These are phyloP conservation scores for Zygoascus sp. DNA, from an alignment of 1,139 yeast species.

Conservation along the genomic window DNA sequence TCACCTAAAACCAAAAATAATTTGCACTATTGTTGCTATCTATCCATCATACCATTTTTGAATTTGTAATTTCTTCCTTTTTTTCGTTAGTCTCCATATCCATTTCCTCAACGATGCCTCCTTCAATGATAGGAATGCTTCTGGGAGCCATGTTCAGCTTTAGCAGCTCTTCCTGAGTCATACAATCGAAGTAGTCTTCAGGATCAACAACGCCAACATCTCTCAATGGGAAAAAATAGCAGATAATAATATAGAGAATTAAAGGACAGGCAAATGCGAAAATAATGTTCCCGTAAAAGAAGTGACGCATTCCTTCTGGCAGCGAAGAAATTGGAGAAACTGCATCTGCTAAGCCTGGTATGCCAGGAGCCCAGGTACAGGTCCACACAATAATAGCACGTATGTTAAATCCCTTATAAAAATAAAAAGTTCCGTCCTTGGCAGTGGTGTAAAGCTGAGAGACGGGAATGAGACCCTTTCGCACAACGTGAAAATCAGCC, in stretches of 20 bases:
- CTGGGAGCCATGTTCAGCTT: slow-evolving; percentile 12
- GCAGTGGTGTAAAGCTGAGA: slow-evolving; percentile 39
- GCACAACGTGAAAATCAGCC: slow-evolving; percentile 41
- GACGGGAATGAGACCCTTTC: slow-evolving; percentile 34
- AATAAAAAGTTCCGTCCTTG: slow-evolving; percentile 39
- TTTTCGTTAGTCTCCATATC: neutral
- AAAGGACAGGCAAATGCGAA: slow-evolving; percentile 17
- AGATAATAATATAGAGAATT: slow-evolving; percentile 14
- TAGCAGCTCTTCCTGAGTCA: slow-evolving; percentile 13
- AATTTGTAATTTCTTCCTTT: neutral
- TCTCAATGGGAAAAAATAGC: slow-evolving; percentile 15
- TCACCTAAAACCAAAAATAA: too few relatives aligned
- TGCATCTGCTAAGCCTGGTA: slow-evolving; percentile 41
- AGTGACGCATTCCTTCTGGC: slow-evolving; percentile 13
- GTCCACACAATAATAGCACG: slow-evolving; percentile 42
- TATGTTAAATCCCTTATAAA: slow-evolving; percentile 41
- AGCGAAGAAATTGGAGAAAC: slow-evolving; percentile 33
- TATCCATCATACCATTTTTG: too few relatives aligned
- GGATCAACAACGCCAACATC: slow-evolving; percentile 13
- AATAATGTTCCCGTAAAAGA: slow-evolving; percentile 16
- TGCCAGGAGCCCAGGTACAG: slow-evolving; percentile 40
- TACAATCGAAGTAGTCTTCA: slow-evolving; percentile 15
- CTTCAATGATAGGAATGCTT: slow-evolving; percentile 1
- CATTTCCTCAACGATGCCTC: neutral
- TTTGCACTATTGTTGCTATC: too few relatives aligned